These are phyloP conservation scores for Phytopythium litorale DNA, from an alignment of 352 stramenopile genomes.

Conservation along the genomic window DNA sequence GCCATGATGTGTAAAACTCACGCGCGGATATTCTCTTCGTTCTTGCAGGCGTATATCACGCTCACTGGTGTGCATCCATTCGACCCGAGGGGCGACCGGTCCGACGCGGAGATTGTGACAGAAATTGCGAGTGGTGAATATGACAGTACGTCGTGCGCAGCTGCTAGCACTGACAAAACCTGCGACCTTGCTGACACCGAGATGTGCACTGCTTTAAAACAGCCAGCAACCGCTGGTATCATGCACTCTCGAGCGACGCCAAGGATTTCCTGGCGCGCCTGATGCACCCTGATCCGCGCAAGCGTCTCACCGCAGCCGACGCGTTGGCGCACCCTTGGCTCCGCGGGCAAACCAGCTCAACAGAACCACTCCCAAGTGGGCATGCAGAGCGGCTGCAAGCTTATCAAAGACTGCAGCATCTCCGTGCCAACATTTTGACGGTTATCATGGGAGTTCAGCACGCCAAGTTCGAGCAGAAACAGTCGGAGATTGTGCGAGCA, in stretches of 20 bases:
- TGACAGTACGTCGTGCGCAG: slow-evolving; percentile 30
- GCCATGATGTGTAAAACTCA: not conserved
- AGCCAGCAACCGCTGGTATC: slow-evolving; percentile 75
- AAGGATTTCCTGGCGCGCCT: slow-evolving; percentile 60
- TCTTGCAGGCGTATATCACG: slow-evolving; percentile 57
- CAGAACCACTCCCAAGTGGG: slow-evolving; percentile 40
- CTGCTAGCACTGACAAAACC: not conserved
- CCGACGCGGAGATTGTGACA: slow-evolving; percentile 66
- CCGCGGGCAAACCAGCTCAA: slow-evolving; percentile 32
- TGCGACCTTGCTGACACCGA: not conserved
- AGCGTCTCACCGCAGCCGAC: slow-evolving; percentile 51
- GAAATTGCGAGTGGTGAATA: slow-evolving; percentile 54
- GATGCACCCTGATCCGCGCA: slow-evolving; percentile 42
- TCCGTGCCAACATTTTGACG: slow-evolving; percentile 71
- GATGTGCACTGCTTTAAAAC: not conserved
- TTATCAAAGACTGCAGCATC: slow-evolving; percentile 66
- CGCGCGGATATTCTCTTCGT: not conserved
- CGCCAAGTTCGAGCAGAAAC: slow-evolving; percentile 32
- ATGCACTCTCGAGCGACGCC: slow-evolving; percentile 42
- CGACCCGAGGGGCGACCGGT: slow-evolving; percentile 63
- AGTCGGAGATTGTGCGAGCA: slow-evolving; percentile 7
- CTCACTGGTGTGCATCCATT: slow-evolving; percentile 76
- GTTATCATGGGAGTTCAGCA: slow-evolving; percentile 71
- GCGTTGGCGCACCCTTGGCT: slow-evolving; percentile 65
- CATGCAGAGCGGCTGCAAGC: slow-evolving; percentile 46